Evolutionary conservation across 2,329 filamentous ascomycete species (phyloP).

Genomic region (Diplodia intermedia): DNA sequence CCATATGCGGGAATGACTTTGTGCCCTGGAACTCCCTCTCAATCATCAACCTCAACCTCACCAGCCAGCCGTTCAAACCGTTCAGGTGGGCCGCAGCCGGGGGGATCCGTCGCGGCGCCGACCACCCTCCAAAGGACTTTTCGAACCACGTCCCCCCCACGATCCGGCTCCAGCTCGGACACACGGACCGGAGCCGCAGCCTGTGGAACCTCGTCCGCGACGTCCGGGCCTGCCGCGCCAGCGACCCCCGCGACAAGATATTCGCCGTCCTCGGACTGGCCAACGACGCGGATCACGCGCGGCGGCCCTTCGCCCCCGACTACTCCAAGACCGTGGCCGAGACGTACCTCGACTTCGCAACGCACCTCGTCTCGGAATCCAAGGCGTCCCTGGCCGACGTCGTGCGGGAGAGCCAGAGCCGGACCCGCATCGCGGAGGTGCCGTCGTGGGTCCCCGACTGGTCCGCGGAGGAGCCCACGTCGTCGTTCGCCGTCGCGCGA

Average conservation of each 20-base stretch:
- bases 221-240: background rate
- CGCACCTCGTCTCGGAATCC: background rate
- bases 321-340: background rate
- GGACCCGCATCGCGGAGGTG: background rate
- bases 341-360: background rate
- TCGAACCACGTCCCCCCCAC: background rate
- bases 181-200: background rate
- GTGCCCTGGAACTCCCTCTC: background rate
- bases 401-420: background rate
- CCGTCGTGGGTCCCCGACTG: background rate
- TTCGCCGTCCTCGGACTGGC: background rate
- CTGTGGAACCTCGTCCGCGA: background rate
- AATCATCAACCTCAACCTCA: background rate
- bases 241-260: conserved; percentile 7
- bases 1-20: background rate
- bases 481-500: background rate
- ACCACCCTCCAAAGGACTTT: background rate
- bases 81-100: too few relatives aligned
- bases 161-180: background rate
- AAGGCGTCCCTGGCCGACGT: background rate
- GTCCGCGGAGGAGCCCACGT: background rate
- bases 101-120: too few relatives aligned
- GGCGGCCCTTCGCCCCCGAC: background rate
- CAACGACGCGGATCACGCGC: background rate
- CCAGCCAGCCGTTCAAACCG: too few relatives aligned